phyloP scores from a whole-genome alignment of 2,329 filamentous ascomycete species.

The Chalara sp. region DNA sequence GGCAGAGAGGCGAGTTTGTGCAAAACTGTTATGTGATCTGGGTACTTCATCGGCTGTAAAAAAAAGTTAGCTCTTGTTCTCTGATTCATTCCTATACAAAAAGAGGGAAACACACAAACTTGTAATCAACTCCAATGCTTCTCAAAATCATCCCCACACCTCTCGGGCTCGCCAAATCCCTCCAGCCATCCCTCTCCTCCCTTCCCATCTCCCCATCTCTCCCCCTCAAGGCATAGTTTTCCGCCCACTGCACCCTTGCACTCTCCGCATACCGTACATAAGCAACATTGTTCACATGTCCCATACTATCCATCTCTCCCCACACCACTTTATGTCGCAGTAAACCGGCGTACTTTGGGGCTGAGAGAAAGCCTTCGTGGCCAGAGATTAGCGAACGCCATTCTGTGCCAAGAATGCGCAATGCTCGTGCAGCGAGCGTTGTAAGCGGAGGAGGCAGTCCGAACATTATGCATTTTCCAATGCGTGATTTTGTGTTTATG shows the following conservation, averaged over 20 bases:
- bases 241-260: conserved; percentile 70
- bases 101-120: conserved; percentile 63
- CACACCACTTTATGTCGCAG: conserved; percentile 64
- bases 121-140: conserved; percentile 77
- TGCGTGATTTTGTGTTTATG: conserved; percentile 55
- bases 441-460: conserved; percentile 56
- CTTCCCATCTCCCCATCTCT: conserved; percentile 45
- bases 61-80: conserved; percentile 76
- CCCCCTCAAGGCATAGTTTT: conserved; percentile 51
- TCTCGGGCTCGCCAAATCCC: conserved; percentile 58
- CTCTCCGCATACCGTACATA: conserved; percentile 83
- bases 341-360: conserved; percentile 52
- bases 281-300: conserved; percentile 81
- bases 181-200: conserved; percentile 56
- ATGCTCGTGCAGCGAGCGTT: conserved; percentile 48
- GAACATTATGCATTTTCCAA: conserved; percentile 72
- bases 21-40: conserved; percentile 76
- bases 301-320: conserved; percentile 75
- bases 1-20: conserved; percentile 56
- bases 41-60: conserved; percentile 69
- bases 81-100: conserved; percentile 68
- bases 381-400: conserved; percentile 70
- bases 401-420: conserved; percentile 52
- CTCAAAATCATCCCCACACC: conserved; percentile 69
- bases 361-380: conserved; percentile 68